Percentiles rank a stretch among this genome's conserved stretches.
These are phyloP conservation scores for Lipomyces oligophaga DNA, from an alignment of 805 yeast species.

Conservation along the genomic window DNA sequence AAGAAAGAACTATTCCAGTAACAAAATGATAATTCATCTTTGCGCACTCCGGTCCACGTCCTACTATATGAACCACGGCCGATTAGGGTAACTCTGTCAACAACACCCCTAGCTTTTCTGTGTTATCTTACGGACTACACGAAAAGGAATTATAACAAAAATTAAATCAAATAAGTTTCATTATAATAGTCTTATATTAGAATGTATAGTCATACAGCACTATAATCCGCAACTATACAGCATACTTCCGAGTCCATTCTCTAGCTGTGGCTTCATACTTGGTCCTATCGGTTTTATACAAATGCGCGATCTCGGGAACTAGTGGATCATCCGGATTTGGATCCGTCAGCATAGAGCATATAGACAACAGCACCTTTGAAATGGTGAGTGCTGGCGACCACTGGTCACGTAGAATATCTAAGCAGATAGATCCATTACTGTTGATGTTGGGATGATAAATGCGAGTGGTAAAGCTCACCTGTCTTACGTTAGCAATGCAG, in stretches of 20 bases:
- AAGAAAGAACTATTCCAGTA: too few relatives aligned
- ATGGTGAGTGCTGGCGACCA: conserved; percentile 99
- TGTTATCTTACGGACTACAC: too few relatives aligned
- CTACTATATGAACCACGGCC: too few relatives aligned
- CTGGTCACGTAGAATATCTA: conserved; percentile 94
- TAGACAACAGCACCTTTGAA: conserved; percentile 89
- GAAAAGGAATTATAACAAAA: too few relatives aligned
- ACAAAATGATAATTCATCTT: too few relatives aligned
- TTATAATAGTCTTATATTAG: too few relatives aligned
- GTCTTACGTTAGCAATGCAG: neutral
- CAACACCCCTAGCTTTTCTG: too few relatives aligned
- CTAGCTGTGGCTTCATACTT: conserved; percentile 95
- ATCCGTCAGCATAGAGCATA: conserved; percentile 92
- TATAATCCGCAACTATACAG: conserved; percentile 68
- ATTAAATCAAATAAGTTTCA: too few relatives aligned
- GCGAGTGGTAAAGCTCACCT: conserved; percentile 82
- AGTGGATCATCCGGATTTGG: conserved; percentile 99
- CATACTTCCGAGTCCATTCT: conserved; percentile 98
- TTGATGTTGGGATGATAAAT: conserved; percentile 97
- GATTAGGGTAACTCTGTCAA: too few relatives aligned
- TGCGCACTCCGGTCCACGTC: too few relatives aligned
- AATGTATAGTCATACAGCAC: too few relatives aligned
- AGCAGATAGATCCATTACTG: conserved; percentile 91
- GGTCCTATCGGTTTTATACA: conserved; percentile 88
- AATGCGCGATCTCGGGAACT: conserved; percentile 96